Percentiles rank a stretch among this genome's conserved stretches.
Conservation (phyloP, 495 filamentous ascomycete genomes). For the Hypoxylon rickii region DNA sequence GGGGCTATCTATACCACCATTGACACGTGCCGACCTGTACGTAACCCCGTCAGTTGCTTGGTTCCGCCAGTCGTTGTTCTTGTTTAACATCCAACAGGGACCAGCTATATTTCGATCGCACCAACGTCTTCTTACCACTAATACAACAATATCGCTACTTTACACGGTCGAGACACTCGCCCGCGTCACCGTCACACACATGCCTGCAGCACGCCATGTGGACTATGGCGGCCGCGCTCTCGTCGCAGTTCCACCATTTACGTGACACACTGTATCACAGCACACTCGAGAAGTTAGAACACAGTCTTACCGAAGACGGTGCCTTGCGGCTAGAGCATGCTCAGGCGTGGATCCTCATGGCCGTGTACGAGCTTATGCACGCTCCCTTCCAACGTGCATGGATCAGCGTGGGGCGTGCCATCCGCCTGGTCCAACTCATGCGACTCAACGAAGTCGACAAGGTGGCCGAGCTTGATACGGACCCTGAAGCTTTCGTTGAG, state of each 20-base stretch:
- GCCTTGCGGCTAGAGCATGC: constrained; percentile 45
- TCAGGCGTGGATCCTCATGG: constrained; percentile 59
- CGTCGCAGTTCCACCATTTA: constrained; percentile 54
- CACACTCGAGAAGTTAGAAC: constrained; percentile 45
- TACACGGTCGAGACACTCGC: neutral
- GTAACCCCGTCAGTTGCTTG: neutral
- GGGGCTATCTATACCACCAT: neutral
- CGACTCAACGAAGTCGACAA: constrained; percentile 42
- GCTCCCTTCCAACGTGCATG: constrained; percentile 47
- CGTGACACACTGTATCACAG: constrained; percentile 51
- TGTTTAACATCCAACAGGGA: neutral
- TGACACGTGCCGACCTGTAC: constrained; percentile 13
- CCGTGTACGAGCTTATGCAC: constrained; percentile 56
- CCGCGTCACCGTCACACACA: constrained; percentile 17
- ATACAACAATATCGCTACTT: constrained; percentile 10
- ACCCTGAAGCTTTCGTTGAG: constrained; percentile 33
- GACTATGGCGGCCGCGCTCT: constrained; percentile 55
- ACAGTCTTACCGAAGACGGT: constrained; percentile 15
- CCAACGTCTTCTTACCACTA: constrained; percentile 4
- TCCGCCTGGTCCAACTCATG: constrained; percentile 52
- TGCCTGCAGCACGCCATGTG: constrained; percentile 62
- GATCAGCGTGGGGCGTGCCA: constrained; percentile 50
- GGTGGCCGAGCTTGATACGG: neutral
- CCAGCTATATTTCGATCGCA: constrained; percentile 7
- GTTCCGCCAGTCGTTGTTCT: neutral